Percentiles rank a stretch among this genome's conserved stretches.
phyloP scores from a whole-genome alignment of 1,284 basidiomycete species.

The Testicularia cyperi region DNA sequence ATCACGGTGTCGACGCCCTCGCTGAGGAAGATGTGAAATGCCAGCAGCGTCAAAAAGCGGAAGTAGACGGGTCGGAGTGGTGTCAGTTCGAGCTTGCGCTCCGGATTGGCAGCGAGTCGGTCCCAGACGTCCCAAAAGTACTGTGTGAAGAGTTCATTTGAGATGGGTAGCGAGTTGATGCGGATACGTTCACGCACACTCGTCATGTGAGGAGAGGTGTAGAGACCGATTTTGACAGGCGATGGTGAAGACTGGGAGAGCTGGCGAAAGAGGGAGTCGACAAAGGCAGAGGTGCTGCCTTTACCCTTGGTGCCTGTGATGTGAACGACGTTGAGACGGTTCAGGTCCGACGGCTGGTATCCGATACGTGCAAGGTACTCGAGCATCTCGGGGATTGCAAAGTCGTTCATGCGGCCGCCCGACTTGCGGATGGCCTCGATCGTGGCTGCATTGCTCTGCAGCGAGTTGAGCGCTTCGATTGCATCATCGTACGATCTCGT shows the following conservation, averaged over 20 bases:
- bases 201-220: constrained; percentile 94
- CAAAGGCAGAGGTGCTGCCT: constrained; percentile 92
- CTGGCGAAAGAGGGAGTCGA: constrained; percentile 53
- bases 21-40: constrained; percentile 84
- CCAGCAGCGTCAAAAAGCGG: constrained; percentile 85
- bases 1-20: constrained; percentile 83
- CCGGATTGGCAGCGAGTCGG: constrained; percentile 69
- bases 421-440: constrained; percentile 80
- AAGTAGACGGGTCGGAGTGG: constrained; percentile 87
- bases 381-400: constrained; percentile 82
- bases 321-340: constrained; percentile 88
- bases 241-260: constrained; percentile 31
- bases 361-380: constrained; percentile 87
- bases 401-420: constrained; percentile 70
- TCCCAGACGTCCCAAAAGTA: constrained; percentile 99
- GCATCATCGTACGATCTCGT: constrained; percentile 76
- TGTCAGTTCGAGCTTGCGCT: constrained; percentile 61
- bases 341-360: constrained; percentile 77
- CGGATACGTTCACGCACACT: constrained; percentile 94
- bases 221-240: constrained; percentile 68
- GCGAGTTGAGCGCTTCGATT: constrained; percentile 80
- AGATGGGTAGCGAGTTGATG: constrained; percentile 84
- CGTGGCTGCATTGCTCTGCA: constrained; percentile 90
- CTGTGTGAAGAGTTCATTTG: constrained; percentile 81
- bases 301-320: constrained; percentile 99